These are phyloP conservation scores for Chenopodium suecicum DNA, from an alignment of 148 eudicot species.

Conservation along the genomic window DNA sequence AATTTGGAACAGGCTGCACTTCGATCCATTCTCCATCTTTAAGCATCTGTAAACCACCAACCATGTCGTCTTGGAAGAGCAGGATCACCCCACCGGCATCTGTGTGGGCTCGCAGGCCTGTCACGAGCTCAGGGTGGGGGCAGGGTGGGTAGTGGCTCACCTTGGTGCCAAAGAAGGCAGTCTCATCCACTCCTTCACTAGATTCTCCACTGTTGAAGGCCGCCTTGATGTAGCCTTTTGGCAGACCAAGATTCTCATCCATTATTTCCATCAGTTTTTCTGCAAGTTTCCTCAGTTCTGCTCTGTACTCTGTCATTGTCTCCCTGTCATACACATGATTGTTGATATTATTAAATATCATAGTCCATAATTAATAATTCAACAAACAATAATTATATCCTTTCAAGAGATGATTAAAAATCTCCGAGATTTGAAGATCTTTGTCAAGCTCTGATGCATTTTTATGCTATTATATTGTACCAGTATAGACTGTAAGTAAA, in stretches of 20 bases:
- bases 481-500: not conserved
- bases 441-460: not conserved
- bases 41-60: conserved; percentile 69
- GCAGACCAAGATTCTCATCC: conserved; percentile 87
- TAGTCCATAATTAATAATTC: not conserved
- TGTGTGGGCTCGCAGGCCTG: conserved; percentile 82
- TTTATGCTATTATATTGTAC: too few relatives aligned
- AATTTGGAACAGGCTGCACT: conserved; percentile 69
- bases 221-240: conserved; percentile 70
- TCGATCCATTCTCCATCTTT: conserved; percentile 77
- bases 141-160: conserved; percentile 96
- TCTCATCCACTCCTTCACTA: conserved; percentile 17
- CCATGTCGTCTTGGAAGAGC: conserved; percentile 82
- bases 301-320: conserved; percentile 74
- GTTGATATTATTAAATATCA: conserved; percentile 15
- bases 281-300: conserved; percentile 64
- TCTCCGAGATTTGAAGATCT: not conserved
- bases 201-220: conserved; percentile 50
- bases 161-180: conserved; percentile 90
- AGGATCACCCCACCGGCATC: conserved; percentile 92
- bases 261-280: conserved; percentile 69
- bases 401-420: not conserved
- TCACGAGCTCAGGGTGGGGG: conserved; percentile 66
- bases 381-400: not conserved
- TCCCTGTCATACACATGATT: conserved; percentile 56